A percentile compares a stretch with the other conserved stretches of the same genome.
Evolutionary conservation across 1,284 basidiomycete species (phyloP).

Genomic region (Xerocomus nothofagi): DNA sequence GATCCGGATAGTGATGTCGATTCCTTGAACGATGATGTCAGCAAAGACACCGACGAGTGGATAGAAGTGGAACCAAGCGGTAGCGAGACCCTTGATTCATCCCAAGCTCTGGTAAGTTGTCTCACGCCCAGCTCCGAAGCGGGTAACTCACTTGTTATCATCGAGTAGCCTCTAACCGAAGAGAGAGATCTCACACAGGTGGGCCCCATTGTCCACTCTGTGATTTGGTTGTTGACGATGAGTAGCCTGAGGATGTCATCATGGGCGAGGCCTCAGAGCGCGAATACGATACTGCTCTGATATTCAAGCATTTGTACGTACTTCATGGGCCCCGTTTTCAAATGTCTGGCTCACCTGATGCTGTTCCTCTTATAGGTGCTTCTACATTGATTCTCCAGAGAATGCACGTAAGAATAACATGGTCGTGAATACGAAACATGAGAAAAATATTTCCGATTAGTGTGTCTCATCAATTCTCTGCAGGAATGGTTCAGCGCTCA

Average conservation of each 20-base stretch:
- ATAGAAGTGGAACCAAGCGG: conserved; percentile 19
- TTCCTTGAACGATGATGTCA: conserved; percentile 63
- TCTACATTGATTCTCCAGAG: conserved; percentile 81
- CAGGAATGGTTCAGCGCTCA: not conserved
- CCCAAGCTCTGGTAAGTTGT: conserved; percentile 24
- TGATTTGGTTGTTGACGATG: conserved; percentile 4
- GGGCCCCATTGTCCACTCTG: not conserved
- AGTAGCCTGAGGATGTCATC: conserved; percentile 36
- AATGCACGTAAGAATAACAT: conserved; percentile 72
- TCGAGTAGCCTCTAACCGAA: conserved; percentile 19
- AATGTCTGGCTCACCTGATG: not conserved
- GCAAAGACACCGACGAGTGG: conserved; percentile 38
- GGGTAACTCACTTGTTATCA: not conserved
- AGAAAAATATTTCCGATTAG: conserved; percentile 52
- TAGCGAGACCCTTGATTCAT: conserved; percentile 27
- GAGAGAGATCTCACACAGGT: conserved; percentile 13
- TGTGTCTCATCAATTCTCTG: conserved; percentile 30
- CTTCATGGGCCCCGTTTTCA: not conserved
- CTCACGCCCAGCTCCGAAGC: not conserved
- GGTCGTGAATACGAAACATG: conserved; percentile 53
- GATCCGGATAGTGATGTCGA: conserved; percentile 67
- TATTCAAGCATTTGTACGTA: conserved; percentile 79
- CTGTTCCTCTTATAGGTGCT: conserved; percentile 52
- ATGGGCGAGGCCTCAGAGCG: conserved; percentile 75
- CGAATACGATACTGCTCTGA: conserved; percentile 73